These are phyloP conservation scores for Cyberlindnera japonica DNA, from an alignment of 805 yeast genomes.

Conservation along the genomic window DNA sequence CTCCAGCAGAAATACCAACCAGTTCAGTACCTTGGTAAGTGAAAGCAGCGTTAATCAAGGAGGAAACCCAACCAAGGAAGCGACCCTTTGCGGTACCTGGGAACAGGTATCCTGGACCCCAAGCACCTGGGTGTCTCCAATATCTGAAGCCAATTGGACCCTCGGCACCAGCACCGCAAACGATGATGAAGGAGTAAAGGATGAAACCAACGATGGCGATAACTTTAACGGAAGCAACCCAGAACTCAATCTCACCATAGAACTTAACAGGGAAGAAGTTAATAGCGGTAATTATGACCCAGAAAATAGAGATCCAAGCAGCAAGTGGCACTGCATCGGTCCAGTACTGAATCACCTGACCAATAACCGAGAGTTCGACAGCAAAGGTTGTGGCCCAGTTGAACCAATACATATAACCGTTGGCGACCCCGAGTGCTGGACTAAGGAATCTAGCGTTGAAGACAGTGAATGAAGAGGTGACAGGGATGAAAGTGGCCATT, in stretches of 20 bases:
- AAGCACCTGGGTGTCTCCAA: conserved; percentile 77
- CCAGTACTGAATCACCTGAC: conserved; percentile 65
- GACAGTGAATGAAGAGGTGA: conserved; percentile 62
- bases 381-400: conserved; percentile 78
- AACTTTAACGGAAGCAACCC: conserved; percentile 67
- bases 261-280: conserved; percentile 66
- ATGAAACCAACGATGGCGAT: conserved; percentile 67
- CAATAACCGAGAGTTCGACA: conserved; percentile 67
- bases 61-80: conserved; percentile 67
- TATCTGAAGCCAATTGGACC: conserved; percentile 78
- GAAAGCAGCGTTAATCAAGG: conserved; percentile 69
- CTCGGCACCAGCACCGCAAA: conserved; percentile 64
- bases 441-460: conserved; percentile 64
- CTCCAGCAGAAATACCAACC: conserved; percentile 75
- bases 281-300: conserved; percentile 48
- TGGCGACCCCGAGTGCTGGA: conserved; percentile 68
- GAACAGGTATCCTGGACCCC: conserved; percentile 62
- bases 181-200: conserved; percentile 64
- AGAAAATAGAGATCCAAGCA: conserved; percentile 69
- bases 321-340: conserved; percentile 64
- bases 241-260: conserved; percentile 74
- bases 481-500: conserved; percentile 77
- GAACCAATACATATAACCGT: conserved; percentile 73
- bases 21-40: conserved; percentile 79
- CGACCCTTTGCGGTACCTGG: conserved; percentile 48